Percentiles rank a stretch among this genome's conserved stretches.
phyloP scores from a whole-genome alignment of 257 asterid genomes.

The Orobanche coerulescens region DNA sequence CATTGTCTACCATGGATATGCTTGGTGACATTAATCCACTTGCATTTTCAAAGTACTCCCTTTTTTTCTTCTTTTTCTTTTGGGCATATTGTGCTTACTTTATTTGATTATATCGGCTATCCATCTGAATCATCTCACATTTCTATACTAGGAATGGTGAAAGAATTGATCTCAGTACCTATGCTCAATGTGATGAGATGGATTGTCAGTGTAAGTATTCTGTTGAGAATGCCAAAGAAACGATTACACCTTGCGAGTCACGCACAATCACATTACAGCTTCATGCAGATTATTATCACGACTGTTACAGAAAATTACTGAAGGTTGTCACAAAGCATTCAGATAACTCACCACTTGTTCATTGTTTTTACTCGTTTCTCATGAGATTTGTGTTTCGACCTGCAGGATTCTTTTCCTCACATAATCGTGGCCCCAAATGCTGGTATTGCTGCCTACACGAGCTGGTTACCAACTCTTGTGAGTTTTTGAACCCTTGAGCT shows the following conservation, averaged over 20 bases:
- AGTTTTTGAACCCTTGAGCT: conserved; percentile 23
- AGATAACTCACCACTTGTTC: background rate
- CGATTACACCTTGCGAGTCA: conserved; percentile 17
- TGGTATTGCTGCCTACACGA: conserved; percentile 80
- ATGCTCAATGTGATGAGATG: conserved; percentile 45
- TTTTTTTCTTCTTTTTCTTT: background rate
- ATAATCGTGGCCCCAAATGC: conserved; percentile 80
- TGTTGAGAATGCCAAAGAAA: conserved; percentile 17
- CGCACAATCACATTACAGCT: conserved; percentile 45
- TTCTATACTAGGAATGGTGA: conserved; percentile 61
- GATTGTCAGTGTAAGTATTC: conserved; percentile 60
- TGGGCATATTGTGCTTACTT: background rate
- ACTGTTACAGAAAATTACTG: conserved; percentile 39
- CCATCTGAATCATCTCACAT: conserved; percentile 2
- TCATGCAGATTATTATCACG: conserved; percentile 78
- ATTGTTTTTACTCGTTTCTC: background rate
- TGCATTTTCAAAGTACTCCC: background rate
- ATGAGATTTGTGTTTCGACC: conserved; percentile 12
- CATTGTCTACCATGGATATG: too few relatives aligned
- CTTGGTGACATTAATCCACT: background rate
- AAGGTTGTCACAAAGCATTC: conserved; percentile 41
- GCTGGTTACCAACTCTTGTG: conserved; percentile 93
- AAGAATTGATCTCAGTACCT: conserved; percentile 39
- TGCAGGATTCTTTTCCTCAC: conserved; percentile 57
- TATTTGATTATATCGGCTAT: background rate